phyloP scores from a whole-genome alignment of 257 asterid genomes.

The Solanum acaule region DNA sequence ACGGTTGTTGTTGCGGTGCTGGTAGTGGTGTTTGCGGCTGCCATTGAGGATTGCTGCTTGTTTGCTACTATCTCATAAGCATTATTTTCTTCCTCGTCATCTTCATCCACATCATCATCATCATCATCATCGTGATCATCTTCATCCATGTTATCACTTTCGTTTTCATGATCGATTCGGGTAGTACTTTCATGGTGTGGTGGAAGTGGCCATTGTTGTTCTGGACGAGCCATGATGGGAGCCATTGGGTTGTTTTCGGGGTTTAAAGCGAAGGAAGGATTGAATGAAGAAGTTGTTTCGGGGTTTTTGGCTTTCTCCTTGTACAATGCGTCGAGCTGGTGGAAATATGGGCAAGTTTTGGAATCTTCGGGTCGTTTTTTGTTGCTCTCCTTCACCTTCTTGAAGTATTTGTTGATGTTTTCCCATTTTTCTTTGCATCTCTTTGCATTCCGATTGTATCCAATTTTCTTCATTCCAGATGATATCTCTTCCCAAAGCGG shows the following conservation, averaged over 20 bases:
- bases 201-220: slow-evolving; percentile 80
- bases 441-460: slow-evolving; percentile 71
- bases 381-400: slow-evolving; percentile 87
- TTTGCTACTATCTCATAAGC: slow-evolving; percentile 60
- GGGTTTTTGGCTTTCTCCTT: slow-evolving; percentile 34
- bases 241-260: slow-evolving; percentile 32
- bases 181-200: neutral
- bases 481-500: slow-evolving; percentile 97
- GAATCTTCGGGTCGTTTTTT: slow-evolving; percentile 77
- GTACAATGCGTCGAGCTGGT: slow-evolving; percentile 79
- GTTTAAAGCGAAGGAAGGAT: slow-evolving; percentile 2
- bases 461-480: slow-evolving; percentile 47
- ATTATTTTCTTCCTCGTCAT: slow-evolving; percentile 41
- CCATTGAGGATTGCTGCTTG: slow-evolving; percentile 36
- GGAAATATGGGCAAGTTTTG: slow-evolving; percentile 86
- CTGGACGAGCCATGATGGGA: slow-evolving; percentile 90
- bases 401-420: slow-evolving; percentile 88
- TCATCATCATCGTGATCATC: slow-evolving; percentile 18
- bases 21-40: slow-evolving; percentile 30
- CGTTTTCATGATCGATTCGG: slow-evolving; percentile 17
- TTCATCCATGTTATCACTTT: slow-evolving; percentile 19
- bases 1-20: neutral
- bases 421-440: slow-evolving; percentile 99
- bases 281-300: slow-evolving; percentile 2
- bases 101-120: slow-evolving; percentile 21